Conservation (phyloP, 1,139 yeast genomes). For the Meyerozyma elateridarum region DNA sequence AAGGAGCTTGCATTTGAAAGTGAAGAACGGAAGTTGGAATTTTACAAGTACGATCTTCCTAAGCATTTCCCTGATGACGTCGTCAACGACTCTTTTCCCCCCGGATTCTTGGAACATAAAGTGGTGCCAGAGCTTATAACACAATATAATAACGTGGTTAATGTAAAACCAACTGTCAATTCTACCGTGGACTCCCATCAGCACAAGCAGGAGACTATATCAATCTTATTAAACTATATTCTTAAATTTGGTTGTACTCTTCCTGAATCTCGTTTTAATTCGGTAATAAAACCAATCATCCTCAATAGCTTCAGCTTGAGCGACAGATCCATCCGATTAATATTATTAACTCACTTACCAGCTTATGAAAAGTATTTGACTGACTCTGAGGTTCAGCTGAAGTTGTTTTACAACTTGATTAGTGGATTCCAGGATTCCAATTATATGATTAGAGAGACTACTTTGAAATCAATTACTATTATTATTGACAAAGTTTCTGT, state of each 20-base stretch:
- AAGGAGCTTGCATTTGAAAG: slow-evolving; percentile 49
- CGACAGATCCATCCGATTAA: slow-evolving; percentile 74
- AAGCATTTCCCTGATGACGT: slow-evolving; percentile 19
- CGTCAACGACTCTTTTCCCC: slow-evolving; percentile 35
- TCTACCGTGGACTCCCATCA: slow-evolving; percentile 26
- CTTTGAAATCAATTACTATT: slow-evolving; percentile 64
- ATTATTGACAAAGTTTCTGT: slow-evolving; percentile 67
- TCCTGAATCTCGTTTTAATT: slow-evolving; percentile 35
- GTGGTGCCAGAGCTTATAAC: slow-evolving; percentile 62
- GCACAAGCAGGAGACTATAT: slow-evolving; percentile 35
- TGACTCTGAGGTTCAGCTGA: slow-evolving; percentile 62
- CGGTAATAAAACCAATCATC: slow-evolving; percentile 57
- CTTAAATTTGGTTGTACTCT: slow-evolving; percentile 42
- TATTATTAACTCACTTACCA: slow-evolving; percentile 62
- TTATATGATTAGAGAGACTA: slow-evolving; percentile 72
- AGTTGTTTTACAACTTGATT: slow-evolving; percentile 61
- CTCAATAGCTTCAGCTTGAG: slow-evolving; percentile 58
- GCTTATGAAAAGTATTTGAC: slow-evolving; percentile 47
- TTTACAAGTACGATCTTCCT: slow-evolving; percentile 44
- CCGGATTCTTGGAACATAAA: slow-evolving; percentile 56
- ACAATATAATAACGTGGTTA: slow-evolving; percentile 28
- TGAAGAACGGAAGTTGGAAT: slow-evolving; percentile 47
- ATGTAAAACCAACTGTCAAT: slow-evolving; percentile 19
- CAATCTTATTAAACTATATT: slow-evolving; percentile 43
- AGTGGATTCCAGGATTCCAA: slow-evolving; percentile 87